phyloP scores from a whole-genome alignment of 495 filamentous ascomycete species.

The Hypoxylon perforatum region DNA sequence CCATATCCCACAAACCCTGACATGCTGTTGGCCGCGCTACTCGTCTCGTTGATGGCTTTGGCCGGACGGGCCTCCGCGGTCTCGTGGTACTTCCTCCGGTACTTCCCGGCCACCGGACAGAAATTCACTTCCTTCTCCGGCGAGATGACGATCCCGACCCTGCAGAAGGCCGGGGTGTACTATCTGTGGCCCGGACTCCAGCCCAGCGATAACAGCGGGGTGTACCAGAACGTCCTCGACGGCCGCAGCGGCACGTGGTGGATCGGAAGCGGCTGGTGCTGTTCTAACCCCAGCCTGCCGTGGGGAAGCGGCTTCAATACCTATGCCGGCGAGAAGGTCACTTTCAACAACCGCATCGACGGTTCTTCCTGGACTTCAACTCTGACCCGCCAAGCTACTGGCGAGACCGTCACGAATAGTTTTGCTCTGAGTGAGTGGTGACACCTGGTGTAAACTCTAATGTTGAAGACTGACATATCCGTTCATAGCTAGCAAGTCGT shows the following conservation, averaged over 20 bases:
- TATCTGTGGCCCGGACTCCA: slow-evolving; percentile 60
- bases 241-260: slow-evolving; percentile 56
- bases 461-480: background rate
- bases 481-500: slow-evolving; percentile 47
- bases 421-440: slow-evolving; percentile 40
- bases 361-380: slow-evolving; percentile 40
- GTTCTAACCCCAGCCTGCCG: slow-evolving; percentile 51
- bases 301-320: slow-evolving; percentile 57
- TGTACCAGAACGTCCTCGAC: slow-evolving; percentile 57
- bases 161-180: slow-evolving; percentile 50
- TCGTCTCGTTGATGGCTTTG: slow-evolving; percentile 37
- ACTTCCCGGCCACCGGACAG: slow-evolving; percentile 46
- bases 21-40: slow-evolving; percentile 30
- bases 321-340: slow-evolving; percentile 43
- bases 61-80: slow-evolving; percentile 37
- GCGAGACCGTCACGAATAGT: slow-evolving; percentile 36
- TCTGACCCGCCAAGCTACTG: slow-evolving; percentile 29
- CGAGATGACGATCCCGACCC: slow-evolving; percentile 50
- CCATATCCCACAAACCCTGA: background rate
- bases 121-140: slow-evolving; percentile 53
- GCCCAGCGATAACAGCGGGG: slow-evolving; percentile 53
- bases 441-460: background rate
- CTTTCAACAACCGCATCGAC: slow-evolving; percentile 43
- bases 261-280: slow-evolving; percentile 59
- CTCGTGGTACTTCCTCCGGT: slow-evolving; percentile 53